These are phyloP conservation scores for Aureobasidium sp. DNA, from an alignment of 2,329 filamentous ascomycete species.

Conservation along the genomic window DNA sequence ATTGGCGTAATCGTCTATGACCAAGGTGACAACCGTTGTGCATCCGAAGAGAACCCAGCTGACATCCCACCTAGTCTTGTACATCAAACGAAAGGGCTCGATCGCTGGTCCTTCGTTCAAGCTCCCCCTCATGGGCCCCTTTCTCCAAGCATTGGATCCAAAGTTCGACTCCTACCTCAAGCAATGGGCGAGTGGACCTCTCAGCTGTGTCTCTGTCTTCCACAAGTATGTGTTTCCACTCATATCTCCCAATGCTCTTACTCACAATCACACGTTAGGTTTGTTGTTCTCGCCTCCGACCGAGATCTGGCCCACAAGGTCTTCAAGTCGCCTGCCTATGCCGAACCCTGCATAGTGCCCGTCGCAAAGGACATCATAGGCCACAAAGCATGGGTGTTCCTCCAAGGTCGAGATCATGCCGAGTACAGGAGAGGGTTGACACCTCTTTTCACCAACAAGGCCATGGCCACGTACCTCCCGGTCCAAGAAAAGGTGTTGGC, in stretches of 20 bases:
- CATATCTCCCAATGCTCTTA: too few relatives aligned
- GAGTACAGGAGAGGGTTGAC: constrained; percentile 96
- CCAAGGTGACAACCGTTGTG: background rate
- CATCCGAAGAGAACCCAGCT: too few relatives aligned
- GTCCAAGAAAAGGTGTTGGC: constrained; percentile 88
- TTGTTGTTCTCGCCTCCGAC: constrained; percentile 93
- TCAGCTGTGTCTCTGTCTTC: constrained; percentile 93
- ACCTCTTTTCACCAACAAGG: constrained; percentile 81
- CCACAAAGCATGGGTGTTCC: constrained; percentile 33
- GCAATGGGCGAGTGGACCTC: constrained; percentile 77
- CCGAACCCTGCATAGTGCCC: constrained; percentile 8
- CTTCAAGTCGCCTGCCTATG: constrained; percentile 10
- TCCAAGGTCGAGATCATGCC: constrained; percentile 87
- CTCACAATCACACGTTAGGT: constrained; percentile 29
- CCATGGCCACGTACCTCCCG: constrained; percentile 78
- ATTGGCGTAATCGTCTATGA: background rate
- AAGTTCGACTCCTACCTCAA: constrained; percentile 79
- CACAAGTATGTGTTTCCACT: constrained; percentile 60
- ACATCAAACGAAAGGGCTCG: constrained; percentile 27
- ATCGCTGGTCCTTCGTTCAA: constrained; percentile 38
- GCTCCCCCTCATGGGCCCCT: constrained; percentile 63
- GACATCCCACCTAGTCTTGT: background rate
- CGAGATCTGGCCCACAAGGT: constrained; percentile 72
- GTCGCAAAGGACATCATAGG: constrained; percentile 64
- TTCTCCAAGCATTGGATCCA: constrained; percentile 74